These are phyloP conservation scores for Canavalia ensiformis DNA, from an alignment of 306 rosid species.

Conservation along the genomic window DNA sequence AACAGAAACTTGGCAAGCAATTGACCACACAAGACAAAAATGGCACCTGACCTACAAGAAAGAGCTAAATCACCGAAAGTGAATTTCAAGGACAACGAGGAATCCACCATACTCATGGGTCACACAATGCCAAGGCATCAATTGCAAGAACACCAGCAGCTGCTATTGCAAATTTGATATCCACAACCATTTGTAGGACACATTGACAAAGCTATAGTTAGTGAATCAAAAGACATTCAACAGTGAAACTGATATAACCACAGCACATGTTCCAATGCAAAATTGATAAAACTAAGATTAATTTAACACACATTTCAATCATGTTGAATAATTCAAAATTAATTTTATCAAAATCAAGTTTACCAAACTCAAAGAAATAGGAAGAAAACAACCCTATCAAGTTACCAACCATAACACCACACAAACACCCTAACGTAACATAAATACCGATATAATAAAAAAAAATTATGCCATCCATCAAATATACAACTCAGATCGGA, in stretches of 20 bases:
- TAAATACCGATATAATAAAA: not conserved
- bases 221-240: not conserved
- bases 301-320: not conserved
- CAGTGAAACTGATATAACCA: not conserved
- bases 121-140: not conserved
- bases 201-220: constrained; percentile 8
- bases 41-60: not conserved
- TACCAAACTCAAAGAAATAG: too few species aligned
- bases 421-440: not conserved
- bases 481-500: constrained; percentile 72
- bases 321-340: too few species aligned
- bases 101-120: not conserved
- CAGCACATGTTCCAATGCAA: not conserved
- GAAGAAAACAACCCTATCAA: not conserved
- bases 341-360: too few species aligned
- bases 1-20: constrained; percentile 3
- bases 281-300: not conserved
- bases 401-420: not conserved
- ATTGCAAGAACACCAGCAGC: not conserved
- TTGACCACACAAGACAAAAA: constrained; percentile 21
- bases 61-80: not conserved
- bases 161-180: not conserved
- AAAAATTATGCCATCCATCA: constrained; percentile 33
- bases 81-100: not conserved
- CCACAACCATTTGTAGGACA: not conserved